Evolutionary conservation across 2,329 filamentous ascomycete genomes (phyloP), one percentile per base, ranked within the genome.

Genomic region (Ceratocystis eucalypticola): DNA sequence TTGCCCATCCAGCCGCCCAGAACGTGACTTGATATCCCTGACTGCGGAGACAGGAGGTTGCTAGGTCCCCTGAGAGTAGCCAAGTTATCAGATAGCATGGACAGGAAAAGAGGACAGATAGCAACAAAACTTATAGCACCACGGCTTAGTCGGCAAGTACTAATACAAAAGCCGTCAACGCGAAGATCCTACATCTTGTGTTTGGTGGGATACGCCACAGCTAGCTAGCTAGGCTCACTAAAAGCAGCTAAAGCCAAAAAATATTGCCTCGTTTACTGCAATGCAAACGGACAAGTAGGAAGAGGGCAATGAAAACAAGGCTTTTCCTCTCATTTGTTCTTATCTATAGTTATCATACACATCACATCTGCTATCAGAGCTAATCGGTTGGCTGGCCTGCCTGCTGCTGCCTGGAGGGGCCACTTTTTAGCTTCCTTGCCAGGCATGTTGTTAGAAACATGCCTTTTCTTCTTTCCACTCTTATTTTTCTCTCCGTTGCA

Each of bases 121-220:
- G 46, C 46, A 48, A 10, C 8, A 48, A 10, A n/a, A 3, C 20
- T n/a, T 48, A 6, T n/a, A 22, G 50, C 12, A 55, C 46, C 46
- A 28, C 10, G 22, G 22, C 20, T 28, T 7, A 30, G 22, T n/a
- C 22, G 15, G 10, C 22, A 55, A 30, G 22, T 33, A 57, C 53
- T 57, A 57, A 28, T 33, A 5, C 53, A 57, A 33, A 57, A 57
- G 53, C 53, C 53, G 22, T 33, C 53, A 28, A 25, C 25, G 22
- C 22, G 53, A 17, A 12, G 55, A 61, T 50, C 41, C 25, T 30
- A n/a, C 64, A 57, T 8, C 41, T 25, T 44, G 55, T n/a, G 53
- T 62, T 62, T 65, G 41, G 44, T 46, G 48, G 28, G 53, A 50
- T 65, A 37, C 64, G 64, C 57, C 53, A 61, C 64, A 61, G 22